These are phyloP conservation scores for Bertia moriformis DNA, from an alignment of 2,329 filamentous ascomycete species.

Conservation along the genomic window DNA sequence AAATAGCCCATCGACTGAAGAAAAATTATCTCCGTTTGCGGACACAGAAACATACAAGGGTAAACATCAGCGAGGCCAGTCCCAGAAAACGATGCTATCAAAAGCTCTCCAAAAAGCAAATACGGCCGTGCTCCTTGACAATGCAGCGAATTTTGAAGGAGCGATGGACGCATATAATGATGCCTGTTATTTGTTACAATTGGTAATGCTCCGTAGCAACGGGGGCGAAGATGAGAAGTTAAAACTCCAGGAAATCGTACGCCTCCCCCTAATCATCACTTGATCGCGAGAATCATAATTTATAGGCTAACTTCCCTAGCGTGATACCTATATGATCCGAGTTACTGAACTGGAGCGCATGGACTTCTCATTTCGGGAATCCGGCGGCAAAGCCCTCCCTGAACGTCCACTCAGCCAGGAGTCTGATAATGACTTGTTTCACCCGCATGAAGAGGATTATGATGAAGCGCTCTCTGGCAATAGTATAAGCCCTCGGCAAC, in stretches of 20 bases:
- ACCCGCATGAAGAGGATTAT: slow-evolving; percentile 2
- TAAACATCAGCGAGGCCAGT: slow-evolving; percentile 29
- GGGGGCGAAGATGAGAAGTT: slow-evolving; percentile 67
- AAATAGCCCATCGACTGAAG: no score
- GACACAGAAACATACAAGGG: neutral
- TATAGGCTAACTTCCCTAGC: slow-evolving; percentile 1
- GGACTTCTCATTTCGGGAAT: neutral
- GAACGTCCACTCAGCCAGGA: slow-evolving; percentile 1
- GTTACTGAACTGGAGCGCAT: neutral
- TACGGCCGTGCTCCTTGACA: slow-evolving; percentile 86
- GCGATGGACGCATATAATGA: slow-evolving; percentile 83
- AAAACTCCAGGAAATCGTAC: slow-evolving; percentile 85
- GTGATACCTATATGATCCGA: neutral
- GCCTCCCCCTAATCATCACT: slow-evolving; percentile 22
- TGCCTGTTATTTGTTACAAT: slow-evolving; percentile 73
- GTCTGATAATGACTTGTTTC: slow-evolving; percentile 2
- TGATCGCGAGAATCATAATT: slow-evolving; percentile 1
- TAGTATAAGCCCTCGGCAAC: no score
- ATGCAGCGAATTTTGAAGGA: slow-evolving; percentile 85
- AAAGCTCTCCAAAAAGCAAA: slow-evolving; percentile 90
- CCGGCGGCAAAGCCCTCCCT: neutral
- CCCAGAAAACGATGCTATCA: slow-evolving; percentile 93
- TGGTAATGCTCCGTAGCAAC: slow-evolving; percentile 73
- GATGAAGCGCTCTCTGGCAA: no score
- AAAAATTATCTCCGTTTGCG: neutral